Evolutionary conservation across 2,329 filamentous ascomycete genomes (phyloP).

Genomic region (Penicillium sp.): DNA sequence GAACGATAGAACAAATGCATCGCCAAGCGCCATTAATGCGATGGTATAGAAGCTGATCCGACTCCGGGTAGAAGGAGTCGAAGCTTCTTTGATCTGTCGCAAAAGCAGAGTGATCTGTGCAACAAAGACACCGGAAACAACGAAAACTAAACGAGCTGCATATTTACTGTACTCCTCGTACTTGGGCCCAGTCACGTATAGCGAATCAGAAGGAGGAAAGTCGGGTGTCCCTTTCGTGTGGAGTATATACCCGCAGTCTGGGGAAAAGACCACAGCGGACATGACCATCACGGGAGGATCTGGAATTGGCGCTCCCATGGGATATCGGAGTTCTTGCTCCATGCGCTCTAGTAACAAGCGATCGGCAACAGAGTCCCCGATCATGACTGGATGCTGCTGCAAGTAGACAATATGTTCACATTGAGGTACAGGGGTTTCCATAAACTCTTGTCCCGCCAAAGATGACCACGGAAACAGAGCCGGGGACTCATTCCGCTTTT

Average conservation of each 20-base stretch:
- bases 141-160: conserved; percentile 52
- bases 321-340: conserved; percentile 58
- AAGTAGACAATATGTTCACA: conserved; percentile 89
- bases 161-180: conserved; percentile 53
- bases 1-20: conserved; percentile 57
- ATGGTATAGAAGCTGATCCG: conserved; percentile 63
- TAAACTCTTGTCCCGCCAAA: conserved; percentile 51
- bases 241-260: conserved; percentile 63
- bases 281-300: conserved; percentile 52
- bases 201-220: conserved; percentile 48
- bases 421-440: conserved; percentile 59
- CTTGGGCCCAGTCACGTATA: conserved; percentile 57
- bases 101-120: conserved; percentile 56
- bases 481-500: conserved; percentile 58
- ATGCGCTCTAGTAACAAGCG: conserved; percentile 47
- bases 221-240: conserved; percentile 59
- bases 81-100: conserved; percentile 61
- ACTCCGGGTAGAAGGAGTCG: conserved; percentile 61
- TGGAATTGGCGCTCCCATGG: conserved; percentile 55
- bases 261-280: conserved; percentile 60
- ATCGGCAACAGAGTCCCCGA: conserved; percentile 31
- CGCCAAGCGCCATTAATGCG: conserved; percentile 58
- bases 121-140: conserved; percentile 49
- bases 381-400: conserved; percentile 54
- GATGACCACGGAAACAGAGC: conserved; percentile 72